Base-by-base conservation (phyloP, 768 basidiomycete species). In the Royoungia palumana region DNA sequence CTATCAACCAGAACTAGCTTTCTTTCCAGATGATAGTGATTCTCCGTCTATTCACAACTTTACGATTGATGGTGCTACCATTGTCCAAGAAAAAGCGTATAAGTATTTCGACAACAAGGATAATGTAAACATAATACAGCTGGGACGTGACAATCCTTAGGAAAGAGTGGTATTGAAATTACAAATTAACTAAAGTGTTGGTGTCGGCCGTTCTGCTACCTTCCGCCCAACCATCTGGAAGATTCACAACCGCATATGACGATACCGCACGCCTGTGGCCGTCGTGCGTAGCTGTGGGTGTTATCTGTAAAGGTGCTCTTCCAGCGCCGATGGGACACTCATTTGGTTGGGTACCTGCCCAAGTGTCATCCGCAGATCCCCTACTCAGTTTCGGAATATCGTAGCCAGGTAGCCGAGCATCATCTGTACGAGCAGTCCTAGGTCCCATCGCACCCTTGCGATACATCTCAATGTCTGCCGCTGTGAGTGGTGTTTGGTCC, bases 1-100 rank as follows among this genome's bases (percentile, higher is more conserved):
- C 32, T 24, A 14, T 46, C 16, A 34, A n/a, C 35, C 49, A 74
- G 72, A 74, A 74, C 49, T 74, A 68, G 64, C 41, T 21, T 46
- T 32, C 47, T 35, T 32, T 49, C 51, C 21, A 44, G 25, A 14
- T 32, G 0, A 6, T 32, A 32, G 42, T 35, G 34, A 30, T 38
- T 44, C 44, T 35, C 47, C 47, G 34, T 47, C 55, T 27, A 41
- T 53, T 44, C 22, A 37, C 35, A 25, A 44, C 27, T 41, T 49
- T 41, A 21, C 39, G n/a, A 4, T n/a, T 4, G 25, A 32, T 50
- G 35, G 27, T 48, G 21, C 41, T 48, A 49, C 34, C 16, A 35
- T 6, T 46, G 27, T 14, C 41, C 34, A 46, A 44, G 27, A 28
- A 41, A 36, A 6, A 34, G 36, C n/a, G n/a, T n/a, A n/a, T n/a